Base-by-base conservation (phyloP, 495 filamentous ascomycete species). In the Filosporella fistucella region DNA sequence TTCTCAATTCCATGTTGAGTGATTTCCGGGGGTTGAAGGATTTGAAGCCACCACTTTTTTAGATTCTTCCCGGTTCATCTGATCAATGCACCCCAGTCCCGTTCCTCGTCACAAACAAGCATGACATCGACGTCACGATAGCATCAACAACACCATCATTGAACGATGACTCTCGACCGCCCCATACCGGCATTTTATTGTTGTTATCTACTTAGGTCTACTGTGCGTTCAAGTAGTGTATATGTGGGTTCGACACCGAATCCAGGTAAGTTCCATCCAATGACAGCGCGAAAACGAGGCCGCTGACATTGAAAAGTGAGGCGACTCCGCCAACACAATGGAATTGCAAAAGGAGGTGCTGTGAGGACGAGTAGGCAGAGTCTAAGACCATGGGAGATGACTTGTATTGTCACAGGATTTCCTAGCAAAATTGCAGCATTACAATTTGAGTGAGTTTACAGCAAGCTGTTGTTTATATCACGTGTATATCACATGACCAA, bases 231-330 rank as follows among this genome's bases (percentile, higher is more conserved):
- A 45, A 61, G 68, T 36, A 77, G 74, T 17, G 69, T 88, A 25
- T 98, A 98, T 62, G 82, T 98, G 29, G 94, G 94, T 33, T 91
- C 87, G 8, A 98, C 93, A 0, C 91, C 91, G 0, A 80, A 95
- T 60, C 94, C 93, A 53, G 52, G 56, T 55, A 44, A 38, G 47
- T 22, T 33, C 0, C 4, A 16, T 25, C 13, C n/a, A 12, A 6
- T 17, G 18, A 18, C n/a, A n/a, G 16, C 25, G 21, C 34, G 7
- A 20, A 14, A 10, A 3, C n/a, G 20, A 5, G 9, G 13, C 30
- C 11, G 23, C 37, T 47, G 25, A 58, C 45, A 30, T 47, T 23
- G n/a, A 11, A 13, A 25, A 42, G 65, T 68, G 6, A 72, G 93
- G 33, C 85, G 93, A 1, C 74, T 96, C 8, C 74, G 76, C 20